These are phyloP conservation scores for apple (Malus domestica) DNA, from an alignment of 306 rosid species.

Conservation along the genomic window DNA sequence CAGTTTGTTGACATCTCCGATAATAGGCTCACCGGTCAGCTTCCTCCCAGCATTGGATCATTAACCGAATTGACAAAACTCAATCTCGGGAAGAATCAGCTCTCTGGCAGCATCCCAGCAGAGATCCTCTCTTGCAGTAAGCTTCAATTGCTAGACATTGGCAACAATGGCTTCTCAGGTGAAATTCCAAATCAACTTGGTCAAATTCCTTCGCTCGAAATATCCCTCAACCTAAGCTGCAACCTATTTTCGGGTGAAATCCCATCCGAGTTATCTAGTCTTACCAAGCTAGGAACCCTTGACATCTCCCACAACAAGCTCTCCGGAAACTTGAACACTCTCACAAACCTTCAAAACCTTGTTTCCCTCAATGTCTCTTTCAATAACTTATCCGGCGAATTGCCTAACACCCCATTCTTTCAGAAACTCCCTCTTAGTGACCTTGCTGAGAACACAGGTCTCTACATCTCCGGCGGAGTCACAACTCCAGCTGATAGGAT, in stretches of 20 bases:
- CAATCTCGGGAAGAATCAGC: slow-evolving; percentile 51
- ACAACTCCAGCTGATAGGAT: slow-evolving; percentile 23
- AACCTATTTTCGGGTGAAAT: slow-evolving; percentile 77
- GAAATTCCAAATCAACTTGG: slow-evolving; percentile 71
- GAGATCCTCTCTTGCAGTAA: slow-evolving; percentile 68
- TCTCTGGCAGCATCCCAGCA: slow-evolving; percentile 62
- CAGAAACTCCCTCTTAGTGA: slow-evolving; percentile 57
- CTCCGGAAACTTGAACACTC: slow-evolving; percentile 48
- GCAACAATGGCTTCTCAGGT: slow-evolving; percentile 70
- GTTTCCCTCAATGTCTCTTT: slow-evolving; percentile 69
- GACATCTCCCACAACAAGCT: slow-evolving; percentile 81
- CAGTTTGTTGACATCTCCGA: slow-evolving; percentile 61
- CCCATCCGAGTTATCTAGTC: slow-evolving; percentile 59
- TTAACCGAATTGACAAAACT: slow-evolving; percentile 70
- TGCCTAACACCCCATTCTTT: slow-evolving; percentile 72
- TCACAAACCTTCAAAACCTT: slow-evolving; percentile 53
- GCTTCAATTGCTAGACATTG: slow-evolving; percentile 72
- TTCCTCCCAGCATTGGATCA: slow-evolving; percentile 48
- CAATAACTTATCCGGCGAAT: slow-evolving; percentile 67
- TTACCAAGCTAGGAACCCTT: slow-evolving; percentile 58
- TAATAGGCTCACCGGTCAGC: slow-evolving; percentile 57
- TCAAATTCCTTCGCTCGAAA: slow-evolving; percentile 63
- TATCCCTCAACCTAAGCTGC: slow-evolving; percentile 74
- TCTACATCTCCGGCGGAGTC: slow-evolving; percentile 39
- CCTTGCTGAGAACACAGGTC: slow-evolving; percentile 59